Base-by-base conservation (phyloP, 192 early-diverging fungal genomes). In the Podila horticola region DNA sequence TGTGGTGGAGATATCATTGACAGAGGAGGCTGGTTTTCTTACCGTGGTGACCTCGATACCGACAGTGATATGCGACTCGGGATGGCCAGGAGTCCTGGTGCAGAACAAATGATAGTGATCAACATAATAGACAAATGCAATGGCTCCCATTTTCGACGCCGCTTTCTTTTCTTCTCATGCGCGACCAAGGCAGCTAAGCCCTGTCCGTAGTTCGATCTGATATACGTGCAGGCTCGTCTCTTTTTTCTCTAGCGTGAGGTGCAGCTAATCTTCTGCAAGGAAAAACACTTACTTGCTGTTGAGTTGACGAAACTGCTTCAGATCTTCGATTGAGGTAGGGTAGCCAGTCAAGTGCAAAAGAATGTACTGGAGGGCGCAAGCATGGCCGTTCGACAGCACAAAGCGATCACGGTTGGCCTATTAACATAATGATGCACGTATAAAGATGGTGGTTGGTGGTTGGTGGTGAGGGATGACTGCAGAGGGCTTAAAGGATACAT, bases 351-450 rank as follows among this genome's bases (percentile, higher is more conserved):
- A 82, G 85, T 99, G 98, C 66, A 95, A 88, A 64, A 96, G 82
- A 51, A 93, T 87, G 83, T 99, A 99, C 83, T 95, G 94, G 69
- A 99, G 86, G 4, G 91, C 95, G 75, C 97, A 97, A n/a, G 83
- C 98, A 85, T 99, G 98, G 30, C 98, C 98, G 85, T 98, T 98
- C 58, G 97, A 98, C 67, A 99, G 89, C 20, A 99, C 94, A 71
- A 99, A 99, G 36, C 98, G 96, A 84, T 99, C 97, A 58, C 96
- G 94, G 84, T 96, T 97, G 72, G 94, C 79, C 91, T 92, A 45
- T 30, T 33, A 34, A 49, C 15, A 1, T 4, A n/a, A 12, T 5
- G 5, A n/a, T 9, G 29, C 28, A 1, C 9, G 5, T 22, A 74
- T 29, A 4, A 36, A 29, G 28, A 28, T 5, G 45, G 11, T 45